Base-by-base conservation (phyloP, 441 rosid species). In the Dalechampia spathulata region DNA sequence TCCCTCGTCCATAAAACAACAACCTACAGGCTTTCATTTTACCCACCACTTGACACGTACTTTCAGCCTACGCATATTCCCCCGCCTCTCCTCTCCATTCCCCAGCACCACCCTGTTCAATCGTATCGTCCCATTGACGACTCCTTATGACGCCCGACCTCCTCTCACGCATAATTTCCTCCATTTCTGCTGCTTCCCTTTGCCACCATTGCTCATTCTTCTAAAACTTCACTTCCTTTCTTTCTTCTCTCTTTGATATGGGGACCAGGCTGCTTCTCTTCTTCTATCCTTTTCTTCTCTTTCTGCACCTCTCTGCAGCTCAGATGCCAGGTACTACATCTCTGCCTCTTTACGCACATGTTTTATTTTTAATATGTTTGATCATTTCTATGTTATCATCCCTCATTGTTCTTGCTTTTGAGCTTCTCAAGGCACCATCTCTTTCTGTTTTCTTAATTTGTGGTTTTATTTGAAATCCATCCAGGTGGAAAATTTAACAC, bases 321-420 rank as follows among this genome's bases (percentile, higher is more conserved):
- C 96, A 88, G 69, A 59, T 61, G 61, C 79, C 78, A 73, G 94
- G 96, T 88, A 43, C 17, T 30, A 4, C 38, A 39, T 36, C 67
- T 44, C 44, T 40, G 8, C 38, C 64, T 19, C 5, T 60, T 8
- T 20, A 4, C 25, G 19, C 7, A 43, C 9, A 47, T 14, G 30
- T 10, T 32, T 21, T 36, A 8, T 30, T 22, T 40, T 17, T 36
- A 14, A 1, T 49, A 9, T 49, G 16, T n/a, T 9, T 38, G 27
- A 53, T 1, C 51, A 0, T 30, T n/a, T 62, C 16, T 56, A 17
- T 21, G 41, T 52, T 10, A 9, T 27, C 34, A n/a, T 40, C 55
- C 46, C 55, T 46, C 15, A 4, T 20, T 39, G 27, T 48, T 59
- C 23, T 30, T 53, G 34, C n/a, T 30, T 34, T 48, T 26, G 37